Conservation (phyloP, 2,329 filamentous ascomycete species). For the Scytalidium lignicola region DNA sequence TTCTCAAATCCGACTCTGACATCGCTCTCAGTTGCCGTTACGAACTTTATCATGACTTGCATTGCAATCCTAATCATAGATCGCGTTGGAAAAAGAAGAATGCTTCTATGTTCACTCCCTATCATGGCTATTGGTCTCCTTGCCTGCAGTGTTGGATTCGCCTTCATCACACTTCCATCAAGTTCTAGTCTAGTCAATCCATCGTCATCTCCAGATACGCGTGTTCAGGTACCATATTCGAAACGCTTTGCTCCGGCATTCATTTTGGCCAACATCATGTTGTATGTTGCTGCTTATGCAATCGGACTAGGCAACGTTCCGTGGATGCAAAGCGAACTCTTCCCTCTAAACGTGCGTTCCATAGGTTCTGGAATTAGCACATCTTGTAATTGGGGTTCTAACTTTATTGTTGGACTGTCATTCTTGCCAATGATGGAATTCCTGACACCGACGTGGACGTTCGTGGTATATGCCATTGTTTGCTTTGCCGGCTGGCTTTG, state of each 20-base stretch:
- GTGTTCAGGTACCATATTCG: slow-evolving; percentile 14
- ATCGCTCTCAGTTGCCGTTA: slow-evolving; percentile 73
- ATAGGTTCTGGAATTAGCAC: slow-evolving; percentile 70
- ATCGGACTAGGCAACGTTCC: slow-evolving; percentile 86
- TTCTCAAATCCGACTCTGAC: slow-evolving; percentile 77
- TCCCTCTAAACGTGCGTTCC: slow-evolving; percentile 69
- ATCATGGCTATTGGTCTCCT: slow-evolving; percentile 74
- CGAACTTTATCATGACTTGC: slow-evolving; percentile 78
- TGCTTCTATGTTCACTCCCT: slow-evolving; percentile 77
- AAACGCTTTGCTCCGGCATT: slow-evolving; percentile 39
- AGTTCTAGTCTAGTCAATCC: slow-evolving; percentile 19
- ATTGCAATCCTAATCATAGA: slow-evolving; percentile 73
- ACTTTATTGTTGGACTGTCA: slow-evolving; percentile 79
- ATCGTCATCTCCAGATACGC: slow-evolving; percentile 18
- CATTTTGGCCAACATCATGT: slow-evolving; percentile 70
- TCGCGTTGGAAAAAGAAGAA: slow-evolving; percentile 69
- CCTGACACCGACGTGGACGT: slow-evolving; percentile 70
- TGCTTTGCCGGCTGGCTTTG: slow-evolving; percentile 63
- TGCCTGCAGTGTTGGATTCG: slow-evolving; percentile 69
- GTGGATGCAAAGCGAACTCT: slow-evolving; percentile 94
- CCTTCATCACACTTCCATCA: slow-evolving; percentile 38
- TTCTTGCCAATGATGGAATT: slow-evolving; percentile 84
- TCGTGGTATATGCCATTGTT: slow-evolving; percentile 70
- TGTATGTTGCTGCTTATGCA: slow-evolving; percentile 83
- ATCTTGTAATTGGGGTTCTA: slow-evolving; percentile 81